Evolutionary conservation across 345 rosid genomes (phyloP), one percentile per base, ranked within the genome.

Genomic region (Aquilaria malaccensis): DNA sequence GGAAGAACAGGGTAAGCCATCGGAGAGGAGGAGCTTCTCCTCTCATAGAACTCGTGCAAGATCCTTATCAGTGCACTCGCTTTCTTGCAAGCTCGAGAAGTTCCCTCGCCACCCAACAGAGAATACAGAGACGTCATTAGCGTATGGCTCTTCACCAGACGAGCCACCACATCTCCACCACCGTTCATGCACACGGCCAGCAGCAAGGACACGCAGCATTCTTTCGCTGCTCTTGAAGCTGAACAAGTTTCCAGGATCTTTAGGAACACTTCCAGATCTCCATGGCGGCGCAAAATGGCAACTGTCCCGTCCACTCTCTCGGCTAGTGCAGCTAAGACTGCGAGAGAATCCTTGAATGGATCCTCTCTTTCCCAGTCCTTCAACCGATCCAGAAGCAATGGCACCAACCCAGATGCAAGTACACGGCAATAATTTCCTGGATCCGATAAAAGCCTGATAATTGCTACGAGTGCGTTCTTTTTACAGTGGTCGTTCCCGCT

Each of bases 401-500:
- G 80, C 50, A 87, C 78, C 9, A 73, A 58, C 57, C 84, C 86
- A 0, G 87, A 70, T 43, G 81, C 80, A 68, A 92, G 79, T 7
- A 83, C 83, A 32, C 78, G 84, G 72, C 70, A 65, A 56, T 81
- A 85, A 59, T 92, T 89, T 11, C 64, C 79, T 0, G 77, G 41
- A 55, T 88, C 80, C 61, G 70, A 59, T 29, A 89, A 68, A 70
- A 89, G 81, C 64, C 88, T 83, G 56, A 81, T 70, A 60, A 89
- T 72, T 2, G 91, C 89, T 62, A 85, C 87, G 30, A 89, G 62
- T 30, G 95, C 95, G 22, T 83, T 92, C 73, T 84, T 87, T 64
- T 76, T 86, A 32, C 85, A 71, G 0, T 80, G 73, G 65, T 81
- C 70, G 30, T 65, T 50, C 32, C 76, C 82, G 10, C 71, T 60